Base-by-base conservation (phyloP, 2,329 filamentous ascomycete species). In the Laburnicola sp. region DNA sequence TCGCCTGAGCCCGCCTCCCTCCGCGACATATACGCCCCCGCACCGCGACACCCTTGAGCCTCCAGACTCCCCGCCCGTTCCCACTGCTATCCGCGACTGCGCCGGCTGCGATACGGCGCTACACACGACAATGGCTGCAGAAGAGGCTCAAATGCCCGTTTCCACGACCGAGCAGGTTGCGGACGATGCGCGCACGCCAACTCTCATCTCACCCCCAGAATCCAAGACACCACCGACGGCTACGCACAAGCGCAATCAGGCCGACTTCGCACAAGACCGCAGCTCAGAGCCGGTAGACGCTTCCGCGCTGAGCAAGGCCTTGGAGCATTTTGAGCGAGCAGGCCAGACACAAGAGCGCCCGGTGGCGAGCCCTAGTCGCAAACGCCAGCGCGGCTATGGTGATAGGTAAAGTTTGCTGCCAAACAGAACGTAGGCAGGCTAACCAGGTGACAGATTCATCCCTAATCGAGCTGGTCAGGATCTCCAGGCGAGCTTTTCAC, bases 401-500 rank as follows among this genome's bases (percentile, higher is more conserved):
- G 76, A 79, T 57, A 72, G 75, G 75, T 71, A 45, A 45, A 58
- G 58, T 55, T 45, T 37, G 32, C 37, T 28, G 27, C 16, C 41
- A 16, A 21, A 3, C 28, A 37, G 27, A 6, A 37, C 9, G 26
- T n/a, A 4, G 10, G 37, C 1, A 31, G 37, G 37, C 26, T 34
- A 35, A 41, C 50, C 45, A 50, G 30, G 42, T 7, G 2, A 2
- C 69, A 96, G 94, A 65, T 99, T 99, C 71, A 97, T 99, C 61
- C 94, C 94, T 26, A 95, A 94, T 63, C 85, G 94, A 36, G 87
- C 92, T 58, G 94, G 93, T 4, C 91, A 96, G 73, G 94, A 99
- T 73, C 79, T 97, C 23, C 89, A 93, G 70, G 91, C 93, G 46
- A 95, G 91, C 73, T 97, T 94, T 75, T 96, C 86, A 69, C 78